A percentile compares a stretch with the other conserved stretches of the same genome.
Evolutionary conservation across 2,329 filamentous ascomycete genomes (phyloP).

Genomic region (Rosellinia necatrix): DNA sequence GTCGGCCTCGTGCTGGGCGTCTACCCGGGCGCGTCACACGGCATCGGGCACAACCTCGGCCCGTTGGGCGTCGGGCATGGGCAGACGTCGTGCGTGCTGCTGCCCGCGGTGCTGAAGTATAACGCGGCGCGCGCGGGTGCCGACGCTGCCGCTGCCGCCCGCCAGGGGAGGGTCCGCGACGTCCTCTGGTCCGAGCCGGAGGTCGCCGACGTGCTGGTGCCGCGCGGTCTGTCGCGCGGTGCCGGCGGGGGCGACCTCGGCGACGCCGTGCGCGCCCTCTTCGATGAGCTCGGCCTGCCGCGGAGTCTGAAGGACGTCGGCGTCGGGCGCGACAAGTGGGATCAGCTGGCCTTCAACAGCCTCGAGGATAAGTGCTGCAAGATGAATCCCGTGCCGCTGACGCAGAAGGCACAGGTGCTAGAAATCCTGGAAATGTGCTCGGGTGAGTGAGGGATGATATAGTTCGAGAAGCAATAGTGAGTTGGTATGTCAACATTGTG

Average conservation of each 20-base stretch:
- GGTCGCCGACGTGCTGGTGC: background rate
- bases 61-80: conserved; percentile 32
- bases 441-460: background rate
- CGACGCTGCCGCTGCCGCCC: background rate
- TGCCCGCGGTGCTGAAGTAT: conserved; percentile 23
- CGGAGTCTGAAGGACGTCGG: conserved; percentile 25
- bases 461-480: too few relatives aligned
- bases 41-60: conserved; percentile 33
- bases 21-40: conserved; percentile 29
- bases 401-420: conserved; percentile 28
- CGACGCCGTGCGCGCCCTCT: conserved; percentile 23
- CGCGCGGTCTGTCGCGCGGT: background rate
- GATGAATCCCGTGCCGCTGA: conserved; percentile 28
- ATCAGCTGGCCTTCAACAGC: conserved; percentile 25
- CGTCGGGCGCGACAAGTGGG: conserved; percentile 29
- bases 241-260: background rate
- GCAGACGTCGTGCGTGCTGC: conserved; percentile 32
- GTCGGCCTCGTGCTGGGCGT: conserved; percentile 14
- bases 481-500: too few relatives aligned
- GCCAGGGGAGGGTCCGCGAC: background rate
- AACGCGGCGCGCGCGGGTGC: background rate
- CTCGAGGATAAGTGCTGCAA: conserved; percentile 22
- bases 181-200: background rate
- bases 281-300: conserved; percentile 28
- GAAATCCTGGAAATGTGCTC: conserved; percentile 31